Percentiles rank a stretch among this genome's conserved stretches.
Evolutionary conservation across 2,329 filamentous ascomycete species (phyloP).

Genomic region (Trichoderma endophyticum): DNA sequence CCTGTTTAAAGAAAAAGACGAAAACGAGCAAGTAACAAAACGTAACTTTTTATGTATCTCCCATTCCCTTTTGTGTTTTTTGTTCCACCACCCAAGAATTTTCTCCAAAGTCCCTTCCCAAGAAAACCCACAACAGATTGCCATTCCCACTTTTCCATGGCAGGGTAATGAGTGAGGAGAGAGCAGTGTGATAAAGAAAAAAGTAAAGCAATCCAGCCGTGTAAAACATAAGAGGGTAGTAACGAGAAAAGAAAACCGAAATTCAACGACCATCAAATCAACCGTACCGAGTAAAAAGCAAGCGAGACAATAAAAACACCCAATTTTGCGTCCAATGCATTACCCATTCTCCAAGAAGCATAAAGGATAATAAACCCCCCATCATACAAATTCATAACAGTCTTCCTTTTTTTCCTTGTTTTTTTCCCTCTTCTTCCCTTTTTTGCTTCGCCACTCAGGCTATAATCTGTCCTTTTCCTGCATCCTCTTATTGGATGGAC

Average conservation of each 20-base stretch:
- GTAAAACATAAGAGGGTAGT: constrained; percentile 7
- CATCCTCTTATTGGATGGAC: background rate
- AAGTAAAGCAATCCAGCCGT: constrained; percentile 8
- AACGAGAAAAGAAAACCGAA: background rate
- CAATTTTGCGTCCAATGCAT: background rate
- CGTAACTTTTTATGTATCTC: constrained; percentile 22
- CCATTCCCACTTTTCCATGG: background rate
- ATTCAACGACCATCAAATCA: background rate
- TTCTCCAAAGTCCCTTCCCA: background rate
- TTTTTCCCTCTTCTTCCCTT: background rate
- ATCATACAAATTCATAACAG: constrained; percentile 18
- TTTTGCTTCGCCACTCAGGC: background rate
- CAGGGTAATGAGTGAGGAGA: background rate
- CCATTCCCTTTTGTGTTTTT: constrained; percentile 14
- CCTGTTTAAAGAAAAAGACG: constrained; percentile 1
- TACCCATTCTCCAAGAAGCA: constrained; percentile 16
- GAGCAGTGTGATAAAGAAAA: background rate
- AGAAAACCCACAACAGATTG: background rate
- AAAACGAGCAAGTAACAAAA: background rate
- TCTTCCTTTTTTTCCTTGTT: background rate
- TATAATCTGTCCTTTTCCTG: background rate
- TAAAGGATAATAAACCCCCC: background rate
- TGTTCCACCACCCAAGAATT: constrained; percentile 9
- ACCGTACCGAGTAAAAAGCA: background rate
- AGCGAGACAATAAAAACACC: constrained; percentile 5